Evolutionary conservation across 2,329 filamentous ascomycete species (phyloP).

Genomic region (Aspergillus glaucus): DNA sequence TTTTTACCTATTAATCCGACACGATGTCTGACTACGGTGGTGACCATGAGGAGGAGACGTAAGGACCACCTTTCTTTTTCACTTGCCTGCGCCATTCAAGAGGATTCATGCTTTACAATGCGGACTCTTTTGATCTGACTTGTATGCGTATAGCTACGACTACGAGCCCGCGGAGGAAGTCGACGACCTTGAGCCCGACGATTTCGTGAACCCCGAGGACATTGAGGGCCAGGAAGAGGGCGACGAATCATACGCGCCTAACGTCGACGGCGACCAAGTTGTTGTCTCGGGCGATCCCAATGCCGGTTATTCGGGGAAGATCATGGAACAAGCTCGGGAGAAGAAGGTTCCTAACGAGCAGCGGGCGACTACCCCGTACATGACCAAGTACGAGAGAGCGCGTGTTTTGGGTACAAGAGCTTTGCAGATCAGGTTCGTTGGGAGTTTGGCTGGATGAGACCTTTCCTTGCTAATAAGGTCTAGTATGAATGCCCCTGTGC

Average conservation of each 20-base stretch:
- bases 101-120: too few species aligned
- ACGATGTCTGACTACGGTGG: slow-evolving; percentile 70
- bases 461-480: slow-evolving; percentile 18
- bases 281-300: slow-evolving; percentile 48
- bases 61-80: slow-evolving; percentile 26
- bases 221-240: slow-evolving; percentile 47
- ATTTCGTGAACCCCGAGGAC: slow-evolving; percentile 52
- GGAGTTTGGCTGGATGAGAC: background rate
- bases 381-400: slow-evolving; percentile 98
- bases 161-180: slow-evolving; percentile 56
- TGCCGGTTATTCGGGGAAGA: slow-evolving; percentile 45
- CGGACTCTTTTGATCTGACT: slow-evolving; percentile 15
- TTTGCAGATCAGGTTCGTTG: slow-evolving; percentile 80
- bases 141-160: slow-evolving; percentile 33
- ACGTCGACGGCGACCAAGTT: slow-evolving; percentile 35
- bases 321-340: slow-evolving; percentile 55
- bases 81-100: background rate
- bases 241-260: slow-evolving; percentile 36
- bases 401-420: slow-evolving; percentile 89
- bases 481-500: slow-evolving; percentile 94
- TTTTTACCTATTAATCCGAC: slow-evolving; percentile 9
- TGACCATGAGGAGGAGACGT: slow-evolving; percentile 57
- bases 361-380: slow-evolving; percentile 90
- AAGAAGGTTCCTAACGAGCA: slow-evolving; percentile 89
- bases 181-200: slow-evolving; percentile 61